Conservation (phyloP, 768 basidiomycete genomes). For the Cubamyces sp. region DNA sequence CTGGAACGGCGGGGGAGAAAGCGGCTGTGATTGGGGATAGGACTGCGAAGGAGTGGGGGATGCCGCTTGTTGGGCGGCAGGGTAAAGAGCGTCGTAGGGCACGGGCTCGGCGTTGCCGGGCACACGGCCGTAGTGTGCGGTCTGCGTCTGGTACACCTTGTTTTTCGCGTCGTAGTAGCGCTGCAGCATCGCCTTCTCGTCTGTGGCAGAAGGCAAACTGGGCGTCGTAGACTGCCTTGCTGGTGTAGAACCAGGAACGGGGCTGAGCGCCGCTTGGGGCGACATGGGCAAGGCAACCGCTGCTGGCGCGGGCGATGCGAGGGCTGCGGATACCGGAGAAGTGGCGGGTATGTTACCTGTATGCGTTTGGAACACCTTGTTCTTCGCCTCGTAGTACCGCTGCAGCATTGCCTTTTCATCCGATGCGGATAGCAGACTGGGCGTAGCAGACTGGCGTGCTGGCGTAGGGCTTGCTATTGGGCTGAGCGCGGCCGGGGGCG, state of each 20-base stretch:
- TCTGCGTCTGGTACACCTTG: slow-evolving; percentile 67
- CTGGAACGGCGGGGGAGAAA: slow-evolving; percentile 54
- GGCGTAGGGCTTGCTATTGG: not conserved
- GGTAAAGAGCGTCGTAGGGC: slow-evolving; percentile 66
- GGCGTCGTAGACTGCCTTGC: slow-evolving; percentile 16
- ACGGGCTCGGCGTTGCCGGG: slow-evolving; percentile 43
- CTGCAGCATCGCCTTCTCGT: slow-evolving; percentile 73
- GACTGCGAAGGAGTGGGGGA: slow-evolving; percentile 18
- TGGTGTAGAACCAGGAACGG: not conserved
- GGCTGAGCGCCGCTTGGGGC: slow-evolving; percentile 26
- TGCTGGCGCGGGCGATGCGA: not conserved
- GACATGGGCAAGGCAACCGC: slow-evolving; percentile 17
- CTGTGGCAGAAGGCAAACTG: slow-evolving; percentile 55
- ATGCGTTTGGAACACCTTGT: slow-evolving; percentile 68
- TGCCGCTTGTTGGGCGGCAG: slow-evolving; percentile 33
- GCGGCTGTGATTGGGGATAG: slow-evolving; percentile 36
- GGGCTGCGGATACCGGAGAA: slow-evolving; percentile 14
- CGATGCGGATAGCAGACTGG: slow-evolving; percentile 53
- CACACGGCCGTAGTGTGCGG: slow-evolving; percentile 25
- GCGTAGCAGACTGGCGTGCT: slow-evolving; percentile 13
- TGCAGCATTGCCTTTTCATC: slow-evolving; percentile 75
- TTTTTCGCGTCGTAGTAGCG: slow-evolving; percentile 72
- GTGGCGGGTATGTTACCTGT: slow-evolving; percentile 21
- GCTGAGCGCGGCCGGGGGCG: slow-evolving; percentile 27
- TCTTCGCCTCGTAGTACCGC: slow-evolving; percentile 72